These are phyloP conservation scores for Cnidoscolus chayamansa DNA, from an alignment of 441 rosid species.

Conservation along the genomic window DNA sequence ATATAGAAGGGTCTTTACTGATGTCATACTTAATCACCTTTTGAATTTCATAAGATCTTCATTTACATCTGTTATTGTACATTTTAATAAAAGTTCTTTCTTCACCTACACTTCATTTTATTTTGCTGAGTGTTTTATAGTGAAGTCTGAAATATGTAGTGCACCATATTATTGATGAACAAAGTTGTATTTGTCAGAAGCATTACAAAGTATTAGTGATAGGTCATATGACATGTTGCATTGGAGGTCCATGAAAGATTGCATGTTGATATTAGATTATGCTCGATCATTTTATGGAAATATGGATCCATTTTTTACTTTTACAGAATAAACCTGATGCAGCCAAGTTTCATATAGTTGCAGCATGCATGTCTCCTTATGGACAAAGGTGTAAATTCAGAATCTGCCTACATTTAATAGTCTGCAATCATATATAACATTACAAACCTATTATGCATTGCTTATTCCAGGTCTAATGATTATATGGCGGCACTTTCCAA, in stretches of 20 bases:
- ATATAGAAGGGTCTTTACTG: no score
- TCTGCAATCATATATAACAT: not conserved
- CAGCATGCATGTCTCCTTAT: constrained; percentile 61
- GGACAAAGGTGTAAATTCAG: constrained; percentile 58
- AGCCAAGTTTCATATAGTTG: constrained; percentile 58
- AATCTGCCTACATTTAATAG: not conserved
- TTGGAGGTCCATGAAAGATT: not conserved
- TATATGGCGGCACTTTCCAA: constrained; percentile 81
- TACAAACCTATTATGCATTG: constrained; percentile 7
- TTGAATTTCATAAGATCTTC: not conserved
- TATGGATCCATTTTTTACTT: not conserved
- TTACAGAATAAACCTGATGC: constrained; percentile 66
- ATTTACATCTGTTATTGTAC: not conserved
- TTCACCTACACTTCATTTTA: not conserved
- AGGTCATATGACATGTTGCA: not conserved
- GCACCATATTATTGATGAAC: not conserved
- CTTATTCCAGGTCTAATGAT: constrained; percentile 63
- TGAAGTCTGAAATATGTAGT: not conserved
- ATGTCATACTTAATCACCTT: not conserved
- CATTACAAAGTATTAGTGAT: not conserved
- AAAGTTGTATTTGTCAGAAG: not conserved
- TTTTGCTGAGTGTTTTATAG: not conserved
- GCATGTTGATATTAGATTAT: not conserved
- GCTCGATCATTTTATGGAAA: not conserved
- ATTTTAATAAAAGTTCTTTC: not conserved